Evolutionary conservation across 1,284 basidiomycete species (phyloP).

Genomic region (Leucoagaricus sp.): DNA sequence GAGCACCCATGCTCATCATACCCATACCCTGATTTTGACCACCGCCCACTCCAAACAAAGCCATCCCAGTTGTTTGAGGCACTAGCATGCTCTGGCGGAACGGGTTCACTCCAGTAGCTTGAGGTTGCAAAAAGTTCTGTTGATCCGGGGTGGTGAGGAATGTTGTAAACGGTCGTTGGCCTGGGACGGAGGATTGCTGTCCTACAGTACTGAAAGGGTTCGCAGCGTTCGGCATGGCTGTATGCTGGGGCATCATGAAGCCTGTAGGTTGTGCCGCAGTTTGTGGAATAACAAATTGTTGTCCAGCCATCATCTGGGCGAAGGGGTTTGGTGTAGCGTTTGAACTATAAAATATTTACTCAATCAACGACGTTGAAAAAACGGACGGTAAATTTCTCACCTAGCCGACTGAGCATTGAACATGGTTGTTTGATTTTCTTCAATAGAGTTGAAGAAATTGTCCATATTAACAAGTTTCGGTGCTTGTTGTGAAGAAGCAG

Average conservation of each 20-base stretch:
- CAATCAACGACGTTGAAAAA: not conserved
- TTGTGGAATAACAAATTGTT: conserved; percentile 38
- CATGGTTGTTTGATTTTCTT: conserved; percentile 78
- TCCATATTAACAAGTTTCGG: conserved; percentile 45
- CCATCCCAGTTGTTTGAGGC: conserved; percentile 70
- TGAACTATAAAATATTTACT: not conserved
- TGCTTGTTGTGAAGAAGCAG: conserved; percentile 22
- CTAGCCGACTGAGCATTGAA: conserved; percentile 66
- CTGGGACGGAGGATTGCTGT: conserved; percentile 34
- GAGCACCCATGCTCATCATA: not conserved
- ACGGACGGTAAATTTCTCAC: conserved; percentile 31
- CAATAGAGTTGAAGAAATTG: conserved; percentile 94
- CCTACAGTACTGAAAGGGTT: conserved; percentile 46
- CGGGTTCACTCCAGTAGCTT: conserved; percentile 74
- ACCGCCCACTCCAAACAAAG: conserved; percentile 32
- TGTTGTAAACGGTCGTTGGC: conserved; percentile 57
- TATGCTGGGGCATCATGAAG: conserved; percentile 48
- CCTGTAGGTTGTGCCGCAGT: conserved; percentile 63
- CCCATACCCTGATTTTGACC: not conserved
- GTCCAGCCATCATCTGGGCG: conserved; percentile 54
- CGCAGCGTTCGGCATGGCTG: conserved; percentile 42
- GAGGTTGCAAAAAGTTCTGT: conserved; percentile 47
- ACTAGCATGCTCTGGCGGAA: conserved; percentile 69
- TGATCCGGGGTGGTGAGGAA: conserved; percentile 46
- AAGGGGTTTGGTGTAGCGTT: conserved; percentile 76